Evolutionary conservation across 1,284 basidiomycete genomes (phyloP).

Genomic region (Cutaneotrichosporon cavernicola): DNA sequence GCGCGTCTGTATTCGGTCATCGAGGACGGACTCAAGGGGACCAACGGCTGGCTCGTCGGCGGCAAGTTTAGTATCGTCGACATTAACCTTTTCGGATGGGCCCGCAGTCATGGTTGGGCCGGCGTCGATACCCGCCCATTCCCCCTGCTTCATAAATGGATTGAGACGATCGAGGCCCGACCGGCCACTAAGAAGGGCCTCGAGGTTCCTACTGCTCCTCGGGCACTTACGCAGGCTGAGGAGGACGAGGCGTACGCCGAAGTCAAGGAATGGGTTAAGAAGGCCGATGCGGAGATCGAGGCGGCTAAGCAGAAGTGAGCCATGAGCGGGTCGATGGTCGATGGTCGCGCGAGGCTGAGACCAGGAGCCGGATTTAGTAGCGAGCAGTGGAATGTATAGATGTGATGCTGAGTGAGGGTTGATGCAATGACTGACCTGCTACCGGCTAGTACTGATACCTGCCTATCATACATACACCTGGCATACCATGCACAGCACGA

Average conservation of each 20-base stretch:
- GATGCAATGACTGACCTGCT: no score
- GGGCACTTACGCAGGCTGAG: conserved; percentile 27
- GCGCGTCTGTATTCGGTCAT: conserved; percentile 73
- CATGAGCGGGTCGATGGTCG: background rate
- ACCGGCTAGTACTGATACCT: no score
- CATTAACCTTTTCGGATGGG: conserved; percentile 56
- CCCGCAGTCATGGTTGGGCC: conserved; percentile 56
- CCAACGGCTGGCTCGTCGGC: conserved; percentile 63
- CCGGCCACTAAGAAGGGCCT: conserved; percentile 54
- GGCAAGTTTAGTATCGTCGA: conserved; percentile 63
- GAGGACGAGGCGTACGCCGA: conserved; percentile 27
- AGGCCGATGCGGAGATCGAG: conserved; percentile 32
- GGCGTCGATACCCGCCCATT: conserved; percentile 61
- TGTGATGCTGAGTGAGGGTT: no score
- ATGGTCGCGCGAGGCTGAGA: background rate
- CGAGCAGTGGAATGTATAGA: no score
- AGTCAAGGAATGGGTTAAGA: conserved; percentile 30
- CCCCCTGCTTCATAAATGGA: conserved; percentile 61
- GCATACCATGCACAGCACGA: background rate
- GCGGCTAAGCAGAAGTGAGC: conserved; percentile 21
- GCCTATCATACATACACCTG: background rate
- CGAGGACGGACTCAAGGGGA: conserved; percentile 62
- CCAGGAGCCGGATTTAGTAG: background rate
- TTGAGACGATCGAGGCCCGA: conserved; percentile 54
- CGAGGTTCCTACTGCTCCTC: conserved; percentile 37